These are phyloP conservation scores for Brassica balearica DNA, from an alignment of 441 rosid species.

Conservation along the genomic window DNA sequence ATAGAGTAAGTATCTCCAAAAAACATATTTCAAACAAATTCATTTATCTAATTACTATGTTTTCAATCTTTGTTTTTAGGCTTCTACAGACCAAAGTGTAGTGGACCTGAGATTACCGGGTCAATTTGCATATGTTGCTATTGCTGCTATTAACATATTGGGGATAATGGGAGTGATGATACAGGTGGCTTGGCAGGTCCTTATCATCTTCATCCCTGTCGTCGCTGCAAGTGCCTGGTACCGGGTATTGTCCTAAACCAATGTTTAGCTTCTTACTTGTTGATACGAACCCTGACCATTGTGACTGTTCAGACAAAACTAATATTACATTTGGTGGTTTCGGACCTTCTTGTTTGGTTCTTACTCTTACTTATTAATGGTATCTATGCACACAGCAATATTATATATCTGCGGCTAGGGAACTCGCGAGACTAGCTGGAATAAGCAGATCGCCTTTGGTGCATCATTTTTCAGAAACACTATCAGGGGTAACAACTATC, in stretches of 20 bases:
- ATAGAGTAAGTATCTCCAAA: neutral
- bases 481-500: constrained; percentile 79
- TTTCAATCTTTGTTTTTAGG: constrained; percentile 49
- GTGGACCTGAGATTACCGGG: constrained; percentile 62
- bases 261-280: neutral
- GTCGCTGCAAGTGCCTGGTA: constrained; percentile 68
- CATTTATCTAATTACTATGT: neutral
- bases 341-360: neutral
- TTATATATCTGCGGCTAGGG: constrained; percentile 82
- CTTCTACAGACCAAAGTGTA: constrained; percentile 85
- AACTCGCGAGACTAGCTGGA: constrained; percentile 77
- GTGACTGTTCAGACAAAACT: too few species aligned
- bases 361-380: neutral
- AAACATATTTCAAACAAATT: neutral
- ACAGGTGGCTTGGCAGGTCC: constrained; percentile 90
- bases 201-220: constrained; percentile 70
- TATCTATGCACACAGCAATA: constrained; percentile 44
- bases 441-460: constrained; percentile 82
- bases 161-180: constrained; percentile 83
- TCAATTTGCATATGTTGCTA: constrained; percentile 58
- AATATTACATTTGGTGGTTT: too few species aligned
- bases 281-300: neutral
- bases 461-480: constrained; percentile 83
- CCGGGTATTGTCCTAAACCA: constrained; percentile 55
- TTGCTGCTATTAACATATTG: constrained; percentile 57